Conservation (phyloP, 495 filamentous ascomycete species). For the Aspergillus avenaceus region DNA sequence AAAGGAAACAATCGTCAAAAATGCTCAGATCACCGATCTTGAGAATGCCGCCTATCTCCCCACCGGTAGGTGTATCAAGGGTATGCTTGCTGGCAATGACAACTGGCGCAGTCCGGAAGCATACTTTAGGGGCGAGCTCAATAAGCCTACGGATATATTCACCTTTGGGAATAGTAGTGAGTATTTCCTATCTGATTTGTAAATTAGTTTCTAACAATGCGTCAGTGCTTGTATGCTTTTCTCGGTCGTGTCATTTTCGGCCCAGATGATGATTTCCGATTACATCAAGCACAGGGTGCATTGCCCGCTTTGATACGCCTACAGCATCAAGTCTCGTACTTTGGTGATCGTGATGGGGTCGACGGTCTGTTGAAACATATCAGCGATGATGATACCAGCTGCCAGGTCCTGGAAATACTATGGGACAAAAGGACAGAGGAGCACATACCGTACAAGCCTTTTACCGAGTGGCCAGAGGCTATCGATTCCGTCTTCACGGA, state of each 20-base stretch:
- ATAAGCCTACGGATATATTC: constrained; percentile 33
- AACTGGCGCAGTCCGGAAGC: constrained; percentile 37
- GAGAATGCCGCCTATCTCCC: constrained; percentile 43
- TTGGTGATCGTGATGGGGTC: constrained; percentile 33
- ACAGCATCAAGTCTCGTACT: constrained; percentile 40
- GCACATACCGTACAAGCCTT: constrained; percentile 21
- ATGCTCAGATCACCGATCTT: constrained; percentile 34
- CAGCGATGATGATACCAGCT: constrained; percentile 9
- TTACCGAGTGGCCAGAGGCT: constrained; percentile 12
- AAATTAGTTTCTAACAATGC: constrained; percentile 10
- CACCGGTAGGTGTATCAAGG: constrained; percentile 22
- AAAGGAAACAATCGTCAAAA: constrained; percentile 28
- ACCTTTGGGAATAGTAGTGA: constrained; percentile 32
- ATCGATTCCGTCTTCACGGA: constrained; percentile 27
- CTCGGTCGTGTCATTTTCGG: constrained; percentile 21
- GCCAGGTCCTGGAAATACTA: constrained; percentile 8
- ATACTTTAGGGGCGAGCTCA: constrained; percentile 26
- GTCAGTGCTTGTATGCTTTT: constrained; percentile 28
- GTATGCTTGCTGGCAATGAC: constrained; percentile 29
- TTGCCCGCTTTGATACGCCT: constrained; percentile 20
- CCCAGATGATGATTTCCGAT: constrained; percentile 14
- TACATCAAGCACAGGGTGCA: constrained; percentile 16
- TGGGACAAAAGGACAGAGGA: constrained; percentile 21
- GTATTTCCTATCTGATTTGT: constrained; percentile 23
- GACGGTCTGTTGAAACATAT: constrained; percentile 23